Evolutionary conservation across 1,284 basidiomycete genomes (phyloP), one percentile per base, ranked within the genome.

Genomic region (Pseudozyma thailandica): DNA sequence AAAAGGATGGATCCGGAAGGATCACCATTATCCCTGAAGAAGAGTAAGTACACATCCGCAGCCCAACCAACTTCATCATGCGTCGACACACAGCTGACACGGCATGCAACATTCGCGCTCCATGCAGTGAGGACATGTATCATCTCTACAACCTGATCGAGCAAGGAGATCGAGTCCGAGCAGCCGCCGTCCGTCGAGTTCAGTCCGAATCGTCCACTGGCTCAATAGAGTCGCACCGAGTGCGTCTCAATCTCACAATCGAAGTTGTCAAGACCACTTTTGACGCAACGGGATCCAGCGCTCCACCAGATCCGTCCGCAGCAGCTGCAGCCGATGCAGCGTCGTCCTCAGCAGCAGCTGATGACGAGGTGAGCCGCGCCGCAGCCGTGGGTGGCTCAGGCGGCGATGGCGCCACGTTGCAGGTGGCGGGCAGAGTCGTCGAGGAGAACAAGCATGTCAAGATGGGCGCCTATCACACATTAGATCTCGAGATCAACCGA

Each of bases 91-190:
- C 27, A 38, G 26, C 48, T 38, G 38, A 30, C 38, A 31, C 18
- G 33, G 15, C 15, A 7, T 35, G 8, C 15, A n/a, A 16, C 33
- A 5, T 35, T 35, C 5, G n/a, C 33, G 8, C 8, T 16, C n/a
- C 13, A 16, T 16, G 25, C 50, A 81, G 79, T 77, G 96, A 98
- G 85, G 96, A 98, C 84, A 96, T 98, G 91, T 98, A 95, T 92
- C 95, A 98, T 86, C 87, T 97, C n/a, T 98, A 98, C 85, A 98
- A 98, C 85, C 87, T 98, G 58, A 95, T 98, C 58, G 65, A 78
- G 84, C 80, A 60, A 21, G 93, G 92, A 20, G 95, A 98, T 82
- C 86, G 88, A 66, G 90, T 98, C 26, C 88, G 93, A 54, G 93
- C 93, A n/a, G 88, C 91, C 54, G 93, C 94, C 6, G 88, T 97